Evolutionary conservation across 1,284 basidiomycete species (phyloP).

Genomic region (Erythrobasidium hasegawianum): DNA sequence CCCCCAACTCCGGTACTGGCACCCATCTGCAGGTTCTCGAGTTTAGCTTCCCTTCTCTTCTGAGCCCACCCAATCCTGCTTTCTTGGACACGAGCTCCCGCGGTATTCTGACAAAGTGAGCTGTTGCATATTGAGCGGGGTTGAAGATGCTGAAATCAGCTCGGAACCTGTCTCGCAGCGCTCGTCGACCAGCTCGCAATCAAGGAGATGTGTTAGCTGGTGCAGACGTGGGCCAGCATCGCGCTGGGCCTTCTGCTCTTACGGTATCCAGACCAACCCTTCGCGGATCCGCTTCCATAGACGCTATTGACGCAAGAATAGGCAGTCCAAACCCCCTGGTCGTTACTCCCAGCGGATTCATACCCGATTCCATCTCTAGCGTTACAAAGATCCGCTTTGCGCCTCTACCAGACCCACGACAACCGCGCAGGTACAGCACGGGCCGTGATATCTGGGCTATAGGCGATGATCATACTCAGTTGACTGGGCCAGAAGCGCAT

Average conservation of each 20-base stretch:
- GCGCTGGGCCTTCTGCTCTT: background rate
- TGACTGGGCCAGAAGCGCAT: background rate
- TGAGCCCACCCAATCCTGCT: constrained; percentile 32
- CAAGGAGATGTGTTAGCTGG: background rate
- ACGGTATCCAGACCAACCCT: background rate
- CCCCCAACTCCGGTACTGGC: background rate
- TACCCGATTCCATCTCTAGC: background rate
- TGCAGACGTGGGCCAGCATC: background rate
- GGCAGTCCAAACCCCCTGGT: background rate
- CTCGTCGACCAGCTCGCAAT: constrained; percentile 6
- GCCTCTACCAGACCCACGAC: constrained; percentile 25
- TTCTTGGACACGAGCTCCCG: constrained; percentile 29
- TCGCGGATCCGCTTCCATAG: constrained; percentile 1
- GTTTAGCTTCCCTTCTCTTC: constrained; percentile 28
- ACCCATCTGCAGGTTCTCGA: constrained; percentile 7
- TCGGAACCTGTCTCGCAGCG: background rate
- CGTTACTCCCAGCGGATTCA: background rate
- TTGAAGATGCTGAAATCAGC: background rate
- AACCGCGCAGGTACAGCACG: constrained; percentile 22
- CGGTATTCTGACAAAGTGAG: constrained; percentile 34
- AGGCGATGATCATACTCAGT: background rate
- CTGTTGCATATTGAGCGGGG: background rate
- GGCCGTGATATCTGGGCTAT: constrained; percentile 27
- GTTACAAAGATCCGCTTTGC: constrained; percentile 28
- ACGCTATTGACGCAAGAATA: background rate